Percentiles rank a stretch among this genome's conserved stretches.
Evolutionary conservation across 768 basidiomycete genomes (phyloP).

Genomic region (Paxillus rubicundulus): DNA sequence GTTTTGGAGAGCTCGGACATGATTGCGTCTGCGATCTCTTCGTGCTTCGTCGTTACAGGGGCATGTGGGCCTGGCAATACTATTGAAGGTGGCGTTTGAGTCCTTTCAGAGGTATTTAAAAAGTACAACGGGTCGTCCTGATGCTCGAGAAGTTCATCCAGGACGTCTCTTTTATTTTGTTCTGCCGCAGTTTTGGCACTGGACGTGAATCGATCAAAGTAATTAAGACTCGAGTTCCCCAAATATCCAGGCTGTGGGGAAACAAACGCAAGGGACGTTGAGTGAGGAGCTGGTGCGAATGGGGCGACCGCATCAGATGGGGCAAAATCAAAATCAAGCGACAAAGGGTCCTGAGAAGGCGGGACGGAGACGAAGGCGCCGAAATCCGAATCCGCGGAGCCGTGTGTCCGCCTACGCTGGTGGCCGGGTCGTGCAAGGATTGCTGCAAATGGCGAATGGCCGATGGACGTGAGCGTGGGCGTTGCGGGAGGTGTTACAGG

Average conservation of each 20-base stretch:
- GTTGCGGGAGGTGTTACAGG: slow-evolving; percentile 36
- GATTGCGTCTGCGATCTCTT: slow-evolving; percentile 38
- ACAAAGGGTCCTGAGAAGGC: slow-evolving; percentile 47
- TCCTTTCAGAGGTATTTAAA: slow-evolving; percentile 27
- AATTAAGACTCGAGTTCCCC: slow-evolving; percentile 37
- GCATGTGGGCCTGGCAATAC: slow-evolving; percentile 28
- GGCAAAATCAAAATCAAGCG: neutral
- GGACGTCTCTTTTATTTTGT: slow-evolving; percentile 47
- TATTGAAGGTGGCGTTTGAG: slow-evolving; percentile 3
- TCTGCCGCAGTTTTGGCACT: slow-evolving; percentile 55
- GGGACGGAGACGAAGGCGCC: slow-evolving; percentile 62
- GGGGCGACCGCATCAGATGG: neutral
- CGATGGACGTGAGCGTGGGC: slow-evolving; percentile 10
- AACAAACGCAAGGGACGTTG: neutral
- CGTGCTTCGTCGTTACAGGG: slow-evolving; percentile 33
- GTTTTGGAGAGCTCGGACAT: slow-evolving; percentile 27
- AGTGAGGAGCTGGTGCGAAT: neutral
- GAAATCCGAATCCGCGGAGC: slow-evolving; percentile 50
- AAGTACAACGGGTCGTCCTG: slow-evolving; percentile 74
- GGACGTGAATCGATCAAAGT: slow-evolving; percentile 61
- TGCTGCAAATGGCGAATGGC: neutral
- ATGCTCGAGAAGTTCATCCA: slow-evolving; percentile 63
- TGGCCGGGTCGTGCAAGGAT: neutral
- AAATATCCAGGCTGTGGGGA: neutral
- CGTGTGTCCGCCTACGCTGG: slow-evolving; percentile 12